These are phyloP conservation scores for Pseudozyma tsukubaensis DNA, from an alignment of 1,284 basidiomycete species.

Conservation along the genomic window DNA sequence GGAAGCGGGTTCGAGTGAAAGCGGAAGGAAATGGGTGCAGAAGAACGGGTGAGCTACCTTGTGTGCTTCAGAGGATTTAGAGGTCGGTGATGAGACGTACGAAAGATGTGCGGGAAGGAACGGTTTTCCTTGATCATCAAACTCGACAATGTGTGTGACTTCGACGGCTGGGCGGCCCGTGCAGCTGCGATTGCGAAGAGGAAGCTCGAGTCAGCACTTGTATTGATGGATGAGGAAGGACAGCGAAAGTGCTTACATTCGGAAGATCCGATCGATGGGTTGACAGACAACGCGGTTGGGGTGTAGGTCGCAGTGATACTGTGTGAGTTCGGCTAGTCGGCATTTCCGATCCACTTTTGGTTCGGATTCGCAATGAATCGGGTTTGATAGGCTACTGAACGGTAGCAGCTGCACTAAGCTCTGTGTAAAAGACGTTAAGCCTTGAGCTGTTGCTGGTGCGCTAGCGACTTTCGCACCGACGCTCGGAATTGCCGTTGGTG, in stretches of 20 bases:
- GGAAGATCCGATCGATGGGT: conserved; percentile 58
- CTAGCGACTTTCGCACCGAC: neutral
- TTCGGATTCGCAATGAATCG: conserved; percentile 23
- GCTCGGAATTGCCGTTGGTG: neutral
- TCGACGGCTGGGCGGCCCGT: conserved; percentile 53
- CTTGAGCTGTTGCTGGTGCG: conserved; percentile 1
- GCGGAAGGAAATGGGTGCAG: neutral
- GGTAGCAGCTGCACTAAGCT: conserved; percentile 9
- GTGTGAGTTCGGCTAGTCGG: conserved; percentile 47
- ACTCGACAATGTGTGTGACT: conserved; percentile 59
- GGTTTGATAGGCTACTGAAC: neutral
- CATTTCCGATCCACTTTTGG: conserved; percentile 12
- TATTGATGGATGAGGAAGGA: neutral
- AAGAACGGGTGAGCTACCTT: neutral
- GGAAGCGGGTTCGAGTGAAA: too few species aligned
- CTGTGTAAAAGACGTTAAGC: neutral
- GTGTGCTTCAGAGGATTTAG: too few species aligned
- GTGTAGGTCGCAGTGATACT: conserved; percentile 55
- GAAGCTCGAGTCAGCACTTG: too few species aligned
- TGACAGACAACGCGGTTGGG: conserved; percentile 48
- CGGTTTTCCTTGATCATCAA: conserved; percentile 41
- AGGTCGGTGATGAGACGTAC: too few species aligned
- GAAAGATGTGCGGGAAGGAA: conserved; percentile 42
- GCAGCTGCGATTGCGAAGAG: conserved; percentile 15
- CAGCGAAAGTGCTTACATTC: conserved; percentile 24